Conservation (phyloP, 1,284 basidiomycete species). For the Cryptococcus sp. region DNA sequence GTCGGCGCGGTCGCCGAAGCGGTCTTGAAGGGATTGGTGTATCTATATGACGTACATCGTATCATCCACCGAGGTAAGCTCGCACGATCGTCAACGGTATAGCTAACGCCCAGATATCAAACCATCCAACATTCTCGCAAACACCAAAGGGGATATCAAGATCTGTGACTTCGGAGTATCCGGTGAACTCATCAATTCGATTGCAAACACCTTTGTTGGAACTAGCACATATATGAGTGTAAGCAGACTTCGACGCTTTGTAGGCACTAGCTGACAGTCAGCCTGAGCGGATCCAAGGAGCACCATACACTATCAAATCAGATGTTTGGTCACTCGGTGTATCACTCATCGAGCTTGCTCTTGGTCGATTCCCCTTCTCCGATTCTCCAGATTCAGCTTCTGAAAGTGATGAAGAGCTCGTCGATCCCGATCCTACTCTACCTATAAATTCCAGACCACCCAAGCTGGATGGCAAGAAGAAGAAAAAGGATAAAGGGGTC, state of each 20-base stretch:
- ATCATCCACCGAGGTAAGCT: conserved; percentile 92
- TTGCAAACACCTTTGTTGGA: conserved; percentile 97
- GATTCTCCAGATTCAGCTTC: conserved; percentile 60
- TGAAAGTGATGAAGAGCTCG: conserved; percentile 54
- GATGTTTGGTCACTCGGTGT: conserved; percentile 97
- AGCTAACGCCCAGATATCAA: conserved; percentile 73
- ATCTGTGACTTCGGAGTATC: conserved; percentile 99
- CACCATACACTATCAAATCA: conserved; percentile 94
- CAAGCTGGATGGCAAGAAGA: conserved; percentile 50
- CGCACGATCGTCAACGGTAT: background rate
- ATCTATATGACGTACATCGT: conserved; percentile 98
- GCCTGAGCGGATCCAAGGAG: conserved; percentile 98
- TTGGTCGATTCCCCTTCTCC: conserved; percentile 88
- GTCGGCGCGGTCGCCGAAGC: conserved; percentile 86
- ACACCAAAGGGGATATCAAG: conserved; percentile 91
- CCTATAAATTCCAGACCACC: conserved; percentile 34
- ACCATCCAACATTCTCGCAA: conserved; percentile 94
- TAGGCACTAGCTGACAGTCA: conserved; percentile 41
- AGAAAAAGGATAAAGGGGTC: conserved; percentile 57
- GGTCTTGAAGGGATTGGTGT: conserved; percentile 90
- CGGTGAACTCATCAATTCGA: conserved; percentile 96
- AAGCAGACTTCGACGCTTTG: conserved; percentile 48
- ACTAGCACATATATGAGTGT: conserved; percentile 99
- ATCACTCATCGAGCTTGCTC: conserved; percentile 86
- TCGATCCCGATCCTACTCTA: conserved; percentile 42